A percentile compares a stretch with the other conserved stretches of the same genome.
Conservation (phyloP, 176 grass and related monocot species). For the Bromus sterilis region DNA sequence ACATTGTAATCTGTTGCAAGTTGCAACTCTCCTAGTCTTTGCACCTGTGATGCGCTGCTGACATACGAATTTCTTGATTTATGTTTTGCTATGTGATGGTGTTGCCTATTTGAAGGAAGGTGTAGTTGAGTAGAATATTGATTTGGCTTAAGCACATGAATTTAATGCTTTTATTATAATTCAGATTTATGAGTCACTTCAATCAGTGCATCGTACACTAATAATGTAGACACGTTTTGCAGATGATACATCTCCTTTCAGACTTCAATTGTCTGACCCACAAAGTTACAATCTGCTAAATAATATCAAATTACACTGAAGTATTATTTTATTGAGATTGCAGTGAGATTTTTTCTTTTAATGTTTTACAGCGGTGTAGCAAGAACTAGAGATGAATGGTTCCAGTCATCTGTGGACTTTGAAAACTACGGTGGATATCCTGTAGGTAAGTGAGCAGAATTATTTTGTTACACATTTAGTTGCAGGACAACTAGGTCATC, state of each 20-base stretch:
- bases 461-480: not conserved
- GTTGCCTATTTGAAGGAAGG: not conserved
- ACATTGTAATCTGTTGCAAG: not conserved
- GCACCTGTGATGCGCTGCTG: not conserved
- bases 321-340: no score
- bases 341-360: no score
- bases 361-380: no score
- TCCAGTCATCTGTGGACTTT: no score
- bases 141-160: not conserved
- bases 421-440: no score
- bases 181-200: not conserved
- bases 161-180: not conserved
- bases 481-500: not conserved
- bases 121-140: not conserved
- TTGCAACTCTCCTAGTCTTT: not conserved
- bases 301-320: no score
- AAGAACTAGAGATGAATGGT: no score
- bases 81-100: not conserved
- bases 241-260: no score
- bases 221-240: no score
- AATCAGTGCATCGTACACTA: not conserved
- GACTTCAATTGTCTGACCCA: no score
- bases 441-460: not conserved
- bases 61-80: not conserved
- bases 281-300: no score